Evolutionary conservation across 768 basidiomycete genomes (phyloP), one percentile per base, ranked within the genome.

Genomic region (Hypsizygus marmoreus): DNA sequence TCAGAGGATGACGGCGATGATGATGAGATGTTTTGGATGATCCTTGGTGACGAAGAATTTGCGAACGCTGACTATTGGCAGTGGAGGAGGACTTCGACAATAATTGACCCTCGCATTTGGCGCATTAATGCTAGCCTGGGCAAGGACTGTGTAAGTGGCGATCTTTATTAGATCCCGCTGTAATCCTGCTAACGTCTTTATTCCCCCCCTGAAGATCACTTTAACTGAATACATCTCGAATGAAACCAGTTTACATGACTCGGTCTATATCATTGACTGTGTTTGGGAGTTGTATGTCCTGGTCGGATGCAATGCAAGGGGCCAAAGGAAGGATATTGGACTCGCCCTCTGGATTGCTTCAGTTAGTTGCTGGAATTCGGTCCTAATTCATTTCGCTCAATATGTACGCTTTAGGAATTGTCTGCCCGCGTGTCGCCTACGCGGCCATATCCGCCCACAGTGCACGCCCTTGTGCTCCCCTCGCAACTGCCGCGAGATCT

Each of bases 11-110:
- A 80, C 54, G 75, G 74, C 41, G 84, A 85, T 30, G 57, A 65
- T 17, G 84, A 90, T 43, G 86, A 90, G 48, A 82, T 91, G 78
- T 91, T 93, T 59, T 91, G 91, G 87, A 83, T 88, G 80, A 77
- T 88, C 28, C 72, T 92, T 2, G 90, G 90, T n/a, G 80, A 88
- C 17, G 75, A 81, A 2, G 76, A 77, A 2, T 91, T 83, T 59
- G 88, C 88, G 3, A 82, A 77, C 32, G 91, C 91, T 1, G 81
- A 91, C 53, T 86, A 91, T 61, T 93, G 91, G 91, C 77, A 63
- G 58, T 93, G 88, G 86, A 76, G 85, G 55, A 64, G 64, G 19
- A 61, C 55, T 13, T 62, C 68, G n/a, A 43, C 59, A 31, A 58
- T 61, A 6, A 56, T 63, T 6, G 73, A 77, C 36, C 79, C 87